Evolutionary conservation across 306 rosid species (phyloP), one percentile per base, ranked within the genome.

Genomic region (Lablab purpureus): DNA sequence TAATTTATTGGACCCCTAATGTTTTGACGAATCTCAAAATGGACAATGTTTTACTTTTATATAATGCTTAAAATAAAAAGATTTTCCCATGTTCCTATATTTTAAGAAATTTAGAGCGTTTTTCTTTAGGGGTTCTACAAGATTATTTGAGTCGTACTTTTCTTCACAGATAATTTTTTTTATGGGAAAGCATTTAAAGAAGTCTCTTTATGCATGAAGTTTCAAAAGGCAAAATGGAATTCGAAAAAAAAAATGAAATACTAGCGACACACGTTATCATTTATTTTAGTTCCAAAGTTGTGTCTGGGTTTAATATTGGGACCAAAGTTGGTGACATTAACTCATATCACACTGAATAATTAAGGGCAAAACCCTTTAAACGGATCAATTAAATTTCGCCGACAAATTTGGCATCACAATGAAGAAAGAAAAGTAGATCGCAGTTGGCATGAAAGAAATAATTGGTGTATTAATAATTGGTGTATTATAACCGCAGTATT

Each of bases 251-350:
- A 25, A 75, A 75, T 7, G 3, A 18, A 22, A 11, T 12, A 51
- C 8, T 18, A 73, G 63, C 3, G 5, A 40, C 43, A 11, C 49
- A 45, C 40, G 17, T 67, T 47, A 14, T 8, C 6, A 71, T 36
- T 21, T 43, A 32, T 25, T 8, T 49, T 40, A 66, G 43, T 60
- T 47, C 73, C 43, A 36, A 67, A 46, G 52, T 22, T 45, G 68
- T 56, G 37, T 67, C 27, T 52, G 0, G 62, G 77, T 41, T 73
- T 50, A 47, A 32, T 36, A 1, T 50, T 34, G 52, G 60, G 11
- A 71, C 43, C 78, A 62, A 76, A 41, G 5, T 62, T 52, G 18
- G 79, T 52, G 78, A 55, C 63, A 19, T 76, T 82, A 43, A 43
- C 34, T 41, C 41, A 19, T 40, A 37, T 37, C 51, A 10, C 18